Conservation (phyloP, 768 basidiomycete genomes). For the Lactarius quietus region DNA sequence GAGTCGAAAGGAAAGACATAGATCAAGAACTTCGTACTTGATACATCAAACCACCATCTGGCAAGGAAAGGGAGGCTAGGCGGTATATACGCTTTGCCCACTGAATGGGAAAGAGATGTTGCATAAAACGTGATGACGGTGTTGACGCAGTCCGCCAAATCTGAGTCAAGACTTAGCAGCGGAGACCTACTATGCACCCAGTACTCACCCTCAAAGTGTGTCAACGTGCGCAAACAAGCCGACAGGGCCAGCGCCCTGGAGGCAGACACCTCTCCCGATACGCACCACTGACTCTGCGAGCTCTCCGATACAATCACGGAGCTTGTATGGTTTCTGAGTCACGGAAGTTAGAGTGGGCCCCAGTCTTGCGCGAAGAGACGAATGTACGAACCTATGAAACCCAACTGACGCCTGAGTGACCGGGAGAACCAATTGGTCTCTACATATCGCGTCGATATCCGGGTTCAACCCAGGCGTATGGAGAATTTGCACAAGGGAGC, state of each 20-base stretch:
- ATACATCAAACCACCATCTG: conserved; percentile 69
- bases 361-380: neutral
- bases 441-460: conserved; percentile 68
- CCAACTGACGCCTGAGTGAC: conserved; percentile 43
- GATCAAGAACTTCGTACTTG: conserved; percentile 44
- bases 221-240: conserved; percentile 62
- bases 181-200: neutral
- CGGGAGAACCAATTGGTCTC: conserved; percentile 49
- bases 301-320: conserved; percentile 40
- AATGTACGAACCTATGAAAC: conserved; percentile 43
- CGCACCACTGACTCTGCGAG: conserved; percentile 58
- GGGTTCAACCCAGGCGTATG: conserved; percentile 67
- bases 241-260: conserved; percentile 64
- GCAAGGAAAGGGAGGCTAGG: conserved; percentile 76
- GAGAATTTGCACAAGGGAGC: conserved; percentile 56
- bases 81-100: conserved; percentile 58
- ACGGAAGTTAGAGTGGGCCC: conserved; percentile 5
- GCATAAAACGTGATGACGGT: conserved; percentile 81
- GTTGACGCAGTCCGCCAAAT: conserved; percentile 62
- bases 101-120: conserved; percentile 56
- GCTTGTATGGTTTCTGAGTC: conserved; percentile 38
- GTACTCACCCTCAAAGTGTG: conserved; percentile 60
- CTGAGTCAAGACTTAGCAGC: conserved; percentile 37
- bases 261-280: conserved; percentile 69
- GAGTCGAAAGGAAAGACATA: conserved; percentile 8